Evolutionary conservation across 176 grass and related monocot species (phyloP).

Genomic region (Aechmea fasciata): DNA sequence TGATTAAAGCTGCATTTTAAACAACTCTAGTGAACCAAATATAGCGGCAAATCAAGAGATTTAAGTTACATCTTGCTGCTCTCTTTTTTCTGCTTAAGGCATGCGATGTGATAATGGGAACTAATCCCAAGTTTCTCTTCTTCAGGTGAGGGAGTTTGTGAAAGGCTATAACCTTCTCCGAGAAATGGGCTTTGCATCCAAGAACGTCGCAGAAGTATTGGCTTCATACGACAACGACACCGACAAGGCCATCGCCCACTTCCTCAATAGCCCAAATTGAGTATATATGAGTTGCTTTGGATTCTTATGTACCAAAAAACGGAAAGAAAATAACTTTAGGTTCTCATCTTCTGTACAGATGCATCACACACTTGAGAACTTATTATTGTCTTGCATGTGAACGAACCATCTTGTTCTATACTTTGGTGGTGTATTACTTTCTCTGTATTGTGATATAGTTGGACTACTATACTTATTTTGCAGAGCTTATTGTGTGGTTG

Average conservation of each 20-base stretch:
- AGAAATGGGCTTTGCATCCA: constrained; percentile 89
- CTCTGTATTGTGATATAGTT: too few relatives aligned
- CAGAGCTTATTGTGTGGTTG: too few relatives aligned
- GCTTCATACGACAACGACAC: constrained; percentile 92
- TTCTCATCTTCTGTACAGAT: not conserved
- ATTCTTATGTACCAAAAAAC: constrained; percentile 23
- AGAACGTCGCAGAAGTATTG: constrained; percentile 70
- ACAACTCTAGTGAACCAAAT: too few relatives aligned
- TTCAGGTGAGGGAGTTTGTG: constrained; percentile 94
- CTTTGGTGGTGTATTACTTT: too few relatives aligned
- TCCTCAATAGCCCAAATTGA: constrained; percentile 49
- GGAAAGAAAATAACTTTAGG: too few relatives aligned
- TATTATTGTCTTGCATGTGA: not conserved
- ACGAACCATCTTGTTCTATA: too few relatives aligned
- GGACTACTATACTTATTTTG: too few relatives aligned
- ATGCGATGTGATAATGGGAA: too few relatives aligned
- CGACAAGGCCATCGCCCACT: constrained; percentile 70
- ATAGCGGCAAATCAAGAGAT: too few relatives aligned
- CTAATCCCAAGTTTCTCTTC: constrained; percentile 1
- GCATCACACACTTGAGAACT: not conserved
- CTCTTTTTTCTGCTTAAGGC: not conserved
- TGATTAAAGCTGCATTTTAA: too few relatives aligned
- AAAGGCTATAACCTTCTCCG: constrained; percentile 82
- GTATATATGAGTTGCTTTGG: not conserved
- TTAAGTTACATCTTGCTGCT: not conserved